Percentiles rank a stretch among this genome's conserved stretches.
Evolutionary conservation across 495 filamentous ascomycete species (phyloP).

Genomic region (Penicillium angulare): DNA sequence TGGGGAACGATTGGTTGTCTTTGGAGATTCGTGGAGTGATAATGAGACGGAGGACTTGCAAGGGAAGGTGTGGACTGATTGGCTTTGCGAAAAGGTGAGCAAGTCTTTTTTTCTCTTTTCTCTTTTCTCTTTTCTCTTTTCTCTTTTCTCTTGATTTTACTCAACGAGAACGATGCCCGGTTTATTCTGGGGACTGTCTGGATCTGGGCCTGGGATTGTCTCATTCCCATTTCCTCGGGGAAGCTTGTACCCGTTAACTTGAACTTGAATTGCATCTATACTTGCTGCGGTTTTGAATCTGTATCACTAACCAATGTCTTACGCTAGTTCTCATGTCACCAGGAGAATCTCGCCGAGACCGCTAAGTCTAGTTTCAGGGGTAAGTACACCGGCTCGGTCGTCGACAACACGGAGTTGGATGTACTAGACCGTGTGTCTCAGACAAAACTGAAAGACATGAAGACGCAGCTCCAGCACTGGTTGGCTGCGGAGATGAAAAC

Average conservation of each 20-base stretch:
- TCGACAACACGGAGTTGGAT: constrained; percentile 37
- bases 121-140: neutral
- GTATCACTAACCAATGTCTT: constrained; percentile 1
- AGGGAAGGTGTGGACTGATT: constrained; percentile 45
- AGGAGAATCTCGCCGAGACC: constrained; percentile 46
- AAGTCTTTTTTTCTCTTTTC: constrained; percentile 1
- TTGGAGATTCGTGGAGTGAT: constrained; percentile 52
- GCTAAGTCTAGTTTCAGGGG: constrained; percentile 24
- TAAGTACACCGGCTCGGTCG: constrained; percentile 38
- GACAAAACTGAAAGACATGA: constrained; percentile 38
- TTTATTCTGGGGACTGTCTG: too few species aligned
- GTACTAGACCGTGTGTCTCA: constrained; percentile 25
- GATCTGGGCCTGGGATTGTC: neutral
- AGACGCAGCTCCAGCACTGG: constrained; percentile 43
- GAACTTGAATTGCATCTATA: neutral
- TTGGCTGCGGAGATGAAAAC: constrained; percentile 28
- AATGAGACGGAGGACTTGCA: constrained; percentile 36
- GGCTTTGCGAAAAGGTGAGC: constrained; percentile 43
- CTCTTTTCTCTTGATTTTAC: neutral
- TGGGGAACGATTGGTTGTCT: constrained; percentile 43
- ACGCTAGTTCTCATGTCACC: constrained; percentile 41
- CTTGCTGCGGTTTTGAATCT: neutral
- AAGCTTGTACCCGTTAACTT: neutral
- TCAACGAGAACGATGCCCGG: too few species aligned
- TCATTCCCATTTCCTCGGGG: neutral